phyloP scores from a whole-genome alignment of 192 early-diverging fungal species.

The Coemansia biformis region DNA sequence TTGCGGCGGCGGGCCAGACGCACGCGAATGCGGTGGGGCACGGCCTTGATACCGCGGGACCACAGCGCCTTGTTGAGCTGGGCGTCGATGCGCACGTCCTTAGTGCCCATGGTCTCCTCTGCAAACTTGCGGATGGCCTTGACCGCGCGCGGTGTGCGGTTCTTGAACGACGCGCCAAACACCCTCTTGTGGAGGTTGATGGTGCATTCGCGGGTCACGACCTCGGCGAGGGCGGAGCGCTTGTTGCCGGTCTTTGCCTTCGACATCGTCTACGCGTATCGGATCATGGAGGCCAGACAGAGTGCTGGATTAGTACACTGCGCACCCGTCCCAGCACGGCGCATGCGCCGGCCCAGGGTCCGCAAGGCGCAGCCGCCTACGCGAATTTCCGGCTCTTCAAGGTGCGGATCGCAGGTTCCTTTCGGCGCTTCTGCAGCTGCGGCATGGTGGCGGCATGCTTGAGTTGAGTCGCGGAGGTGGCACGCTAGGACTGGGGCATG shows the following conservation, averaged over 20 bases:
- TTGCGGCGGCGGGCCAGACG: constrained; percentile 93
- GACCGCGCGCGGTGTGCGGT: constrained; percentile 92
- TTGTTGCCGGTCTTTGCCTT: constrained; percentile 67
- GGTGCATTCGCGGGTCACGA: constrained; percentile 97
- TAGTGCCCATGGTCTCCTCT: constrained; percentile 88
- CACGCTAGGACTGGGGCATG: no score
- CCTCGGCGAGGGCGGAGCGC: constrained; percentile 79
- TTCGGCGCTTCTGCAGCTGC: no score
- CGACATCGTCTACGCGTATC: constrained; percentile 57
- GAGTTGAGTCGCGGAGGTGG: no score
- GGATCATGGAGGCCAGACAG: no score
- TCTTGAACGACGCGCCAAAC: constrained; percentile 81
- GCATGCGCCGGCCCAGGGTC: no score
- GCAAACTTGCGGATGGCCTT: constrained; percentile 92
- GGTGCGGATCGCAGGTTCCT: no score
- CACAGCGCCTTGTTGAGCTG: constrained; percentile 93
- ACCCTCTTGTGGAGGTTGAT: constrained; percentile 98
- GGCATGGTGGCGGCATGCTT: no score
- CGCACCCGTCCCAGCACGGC: no score
- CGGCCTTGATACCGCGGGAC: constrained; percentile 87
- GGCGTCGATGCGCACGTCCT: constrained; percentile 94
- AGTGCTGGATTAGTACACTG: no score
- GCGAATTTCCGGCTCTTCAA: no score
- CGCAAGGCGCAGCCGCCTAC: no score
- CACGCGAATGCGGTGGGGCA: constrained; percentile 93